Base-by-base conservation (phyloP, 2,329 filamentous ascomycete genomes). In the Westerdykella aurantiaca region DNA sequence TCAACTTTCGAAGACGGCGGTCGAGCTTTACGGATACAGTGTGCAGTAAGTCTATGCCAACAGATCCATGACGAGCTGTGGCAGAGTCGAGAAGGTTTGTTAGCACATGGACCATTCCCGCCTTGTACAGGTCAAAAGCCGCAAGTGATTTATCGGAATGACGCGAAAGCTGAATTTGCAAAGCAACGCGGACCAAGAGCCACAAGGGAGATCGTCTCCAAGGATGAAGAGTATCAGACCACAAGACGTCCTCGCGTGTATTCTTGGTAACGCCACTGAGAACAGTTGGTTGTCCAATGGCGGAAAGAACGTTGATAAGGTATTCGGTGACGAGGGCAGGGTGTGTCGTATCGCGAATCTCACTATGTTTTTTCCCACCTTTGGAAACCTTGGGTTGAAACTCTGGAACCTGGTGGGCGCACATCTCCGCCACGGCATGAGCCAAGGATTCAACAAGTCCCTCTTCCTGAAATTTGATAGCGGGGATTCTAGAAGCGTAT, bases 131-230 rank as follows among this genome's bases (percentile, higher is more conserved):
- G 18, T 38, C 2, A 52, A 46, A 64, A 68, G 10, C 13, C 14
- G 16, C 31, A 29, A 12, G 12, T 14, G 18, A 9, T 31, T 10
- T 6, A 14, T 6, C 76, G n/a, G 74, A 45, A 2, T 78, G 69
- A 21, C 6, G 34, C 56, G 51, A 10, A 62, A 56, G 2, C 48
- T 41, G 18, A 1, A 64, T 56, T 41, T 81, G 77, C 2, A 80
- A 46, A 0, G 68, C 56, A 0, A 80, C 76, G 0, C 79, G 74
- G 2, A 82, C 43, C 0, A 81, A 61, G 0, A 82, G 63, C 78
- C 78, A 83, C 0, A 75, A 45, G 0, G 78, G 65, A 12, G 77
- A 80, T 37, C 73, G 59, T 11, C 71, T 63, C 78, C 78, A 81
- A 0, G 73, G 74, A 1, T 40, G 34, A 1, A 46, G 47, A 11